phyloP scores from a whole-genome alignment of 345 rosid genomes.

The Pelargonium nanum region DNA sequence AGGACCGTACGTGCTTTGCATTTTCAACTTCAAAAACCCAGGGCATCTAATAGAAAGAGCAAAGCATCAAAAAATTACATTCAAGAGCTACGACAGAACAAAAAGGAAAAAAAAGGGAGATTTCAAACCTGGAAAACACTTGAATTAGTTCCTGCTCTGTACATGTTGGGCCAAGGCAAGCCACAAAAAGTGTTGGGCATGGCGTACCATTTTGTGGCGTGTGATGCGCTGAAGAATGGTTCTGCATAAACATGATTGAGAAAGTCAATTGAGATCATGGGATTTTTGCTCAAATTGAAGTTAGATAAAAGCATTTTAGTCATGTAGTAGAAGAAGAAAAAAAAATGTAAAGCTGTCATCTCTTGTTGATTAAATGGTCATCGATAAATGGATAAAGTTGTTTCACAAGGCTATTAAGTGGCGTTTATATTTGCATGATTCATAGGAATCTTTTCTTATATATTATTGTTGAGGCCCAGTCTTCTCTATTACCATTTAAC shows the following conservation, averaged over 20 bases:
- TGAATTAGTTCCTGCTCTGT: constrained; percentile 72
- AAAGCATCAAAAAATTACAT: constrained; percentile 3
- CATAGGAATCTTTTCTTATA: too few relatives aligned
- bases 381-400: too few relatives aligned
- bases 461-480: too few relatives aligned
- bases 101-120: neutral
- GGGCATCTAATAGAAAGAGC: constrained; percentile 38
- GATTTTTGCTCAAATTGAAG: too few relatives aligned
- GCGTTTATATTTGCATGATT: too few relatives aligned
- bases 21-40: constrained; percentile 78
- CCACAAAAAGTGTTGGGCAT: constrained; percentile 87
- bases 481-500: too few relatives aligned
- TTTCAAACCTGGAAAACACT: constrained; percentile 62
- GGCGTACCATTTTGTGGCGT: constrained; percentile 17
- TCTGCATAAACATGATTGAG: constrained; percentile 24
- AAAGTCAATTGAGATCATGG: neutral
- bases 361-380: too few relatives aligned
- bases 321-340: too few relatives aligned
- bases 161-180: constrained; percentile 71
- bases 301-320: too few relatives aligned
- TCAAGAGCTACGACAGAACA: constrained; percentile 1
- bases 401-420: too few relatives aligned
- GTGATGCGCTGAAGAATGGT: constrained; percentile 30
- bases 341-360: too few relatives aligned
- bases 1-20: constrained; percentile 69